Conservation (phyloP, 768 basidiomycete species). For the Tricholomella constricta region DNA sequence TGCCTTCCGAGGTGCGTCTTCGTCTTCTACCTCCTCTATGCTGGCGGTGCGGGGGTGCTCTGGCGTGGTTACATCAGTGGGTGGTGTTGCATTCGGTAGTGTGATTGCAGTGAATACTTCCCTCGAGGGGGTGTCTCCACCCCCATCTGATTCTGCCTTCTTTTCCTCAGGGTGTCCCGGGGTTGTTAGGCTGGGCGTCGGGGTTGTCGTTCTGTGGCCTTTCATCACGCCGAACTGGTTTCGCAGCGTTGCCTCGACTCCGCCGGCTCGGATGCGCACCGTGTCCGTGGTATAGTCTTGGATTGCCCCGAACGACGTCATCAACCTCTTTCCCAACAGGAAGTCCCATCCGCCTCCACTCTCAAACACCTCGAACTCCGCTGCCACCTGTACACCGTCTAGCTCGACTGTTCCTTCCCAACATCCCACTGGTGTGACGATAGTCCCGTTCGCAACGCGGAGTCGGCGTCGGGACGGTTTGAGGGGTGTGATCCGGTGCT, state of each 20-base stretch:
- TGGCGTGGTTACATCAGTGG: too few species aligned
- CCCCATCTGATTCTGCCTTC: too few species aligned
- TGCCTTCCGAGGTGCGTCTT: too few species aligned
- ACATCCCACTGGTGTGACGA: constrained; percentile 7
- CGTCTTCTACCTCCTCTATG: too few species aligned
- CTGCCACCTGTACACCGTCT: background rate
- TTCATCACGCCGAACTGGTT: background rate
- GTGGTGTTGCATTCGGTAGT: too few species aligned
- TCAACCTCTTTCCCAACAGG: constrained; percentile 29
- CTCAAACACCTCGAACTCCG: constrained; percentile 25
- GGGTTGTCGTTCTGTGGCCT: too few species aligned
- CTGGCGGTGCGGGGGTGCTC: too few species aligned
- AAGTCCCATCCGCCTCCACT: constrained; percentile 29
- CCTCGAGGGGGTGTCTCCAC: too few species aligned
- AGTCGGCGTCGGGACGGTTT: constrained; percentile 7
- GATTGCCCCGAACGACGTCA: constrained; percentile 20
- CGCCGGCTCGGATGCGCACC: constrained; percentile 6
- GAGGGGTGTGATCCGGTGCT: background rate
- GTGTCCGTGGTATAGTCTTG: constrained; percentile 25
- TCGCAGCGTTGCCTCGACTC: background rate
- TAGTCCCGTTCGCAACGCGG: constrained; percentile 26
- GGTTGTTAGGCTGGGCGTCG: too few species aligned
- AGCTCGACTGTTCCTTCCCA: constrained; percentile 10
- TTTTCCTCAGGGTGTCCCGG: too few species aligned
- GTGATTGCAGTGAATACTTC: too few species aligned